Conservation (phyloP, 192 early-diverging fungal genomes). For the Coemansia sp. region DNA sequence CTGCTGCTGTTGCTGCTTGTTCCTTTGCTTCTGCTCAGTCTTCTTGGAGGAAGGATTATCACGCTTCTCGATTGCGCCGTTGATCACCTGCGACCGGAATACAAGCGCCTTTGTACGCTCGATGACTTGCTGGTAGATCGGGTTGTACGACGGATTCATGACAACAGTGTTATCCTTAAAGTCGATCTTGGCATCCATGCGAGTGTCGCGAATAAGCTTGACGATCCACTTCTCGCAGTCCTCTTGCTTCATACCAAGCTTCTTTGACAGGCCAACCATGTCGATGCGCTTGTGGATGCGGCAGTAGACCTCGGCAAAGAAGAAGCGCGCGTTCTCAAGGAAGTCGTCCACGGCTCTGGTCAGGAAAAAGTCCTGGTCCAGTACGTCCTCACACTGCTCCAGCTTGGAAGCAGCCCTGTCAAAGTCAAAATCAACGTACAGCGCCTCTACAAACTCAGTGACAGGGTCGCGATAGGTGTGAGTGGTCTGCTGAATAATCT, state of each 20-base stretch:
- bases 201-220: conserved; percentile 92
- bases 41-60: conserved; percentile 36
- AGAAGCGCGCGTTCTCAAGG: conserved; percentile 89
- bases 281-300: conserved; percentile 96
- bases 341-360: conserved; percentile 87
- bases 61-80: conserved; percentile 88
- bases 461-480: conserved; percentile 87
- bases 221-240: conserved; percentile 98
- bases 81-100: conserved; percentile 87
- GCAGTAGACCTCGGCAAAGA: conserved; percentile 97
- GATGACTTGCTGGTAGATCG: conserved; percentile 94
- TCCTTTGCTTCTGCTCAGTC: conserved; percentile 32
- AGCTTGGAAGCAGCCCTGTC: conserved; percentile 85
- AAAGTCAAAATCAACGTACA: conserved; percentile 96
- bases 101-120: conserved; percentile 89
- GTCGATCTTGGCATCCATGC: conserved; percentile 97
- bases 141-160: conserved; percentile 85
- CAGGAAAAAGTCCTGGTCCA: conserved; percentile 91
- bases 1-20: conserved; percentile 27
- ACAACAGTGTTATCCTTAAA: conserved; percentile 91
- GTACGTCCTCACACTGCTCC: conserved; percentile 82
- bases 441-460: conserved; percentile 89
- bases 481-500: conserved; percentile 82
- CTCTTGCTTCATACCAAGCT: conserved; percentile 82
- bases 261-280: conserved; percentile 79